Evolutionary conservation across 1,284 basidiomycete genomes (phyloP).

Genomic region (Cronartium ribicola): DNA sequence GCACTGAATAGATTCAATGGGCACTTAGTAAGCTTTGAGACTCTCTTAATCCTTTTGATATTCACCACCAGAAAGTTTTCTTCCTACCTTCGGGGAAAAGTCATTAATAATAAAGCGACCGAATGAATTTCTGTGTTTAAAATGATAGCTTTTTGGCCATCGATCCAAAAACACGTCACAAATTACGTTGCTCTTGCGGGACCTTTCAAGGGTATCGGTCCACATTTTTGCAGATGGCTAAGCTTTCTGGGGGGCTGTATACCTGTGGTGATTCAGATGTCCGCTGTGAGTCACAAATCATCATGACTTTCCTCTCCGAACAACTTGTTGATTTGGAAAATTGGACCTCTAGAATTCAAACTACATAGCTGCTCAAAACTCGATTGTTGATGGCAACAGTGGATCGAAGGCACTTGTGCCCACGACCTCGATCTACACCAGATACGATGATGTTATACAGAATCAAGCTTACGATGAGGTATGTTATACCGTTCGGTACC

Average conservation of each 20-base stretch:
- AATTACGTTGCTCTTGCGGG: conserved; percentile 49
- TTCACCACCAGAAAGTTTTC: background rate
- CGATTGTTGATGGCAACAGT: conserved; percentile 8
- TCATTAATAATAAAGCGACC: background rate
- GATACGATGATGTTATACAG: conserved; percentile 12
- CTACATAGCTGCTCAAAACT: conserved; percentile 26
- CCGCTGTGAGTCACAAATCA: background rate
- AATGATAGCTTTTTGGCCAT: conserved; percentile 47
- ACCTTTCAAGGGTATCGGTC: conserved; percentile 49
- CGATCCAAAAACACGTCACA: conserved; percentile 44
- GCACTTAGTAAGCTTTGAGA: conserved; percentile 26
- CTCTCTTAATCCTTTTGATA: background rate
- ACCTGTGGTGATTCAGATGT: conserved; percentile 17
- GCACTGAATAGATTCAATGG: conserved; percentile 26
- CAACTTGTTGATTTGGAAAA: background rate
- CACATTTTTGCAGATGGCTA: background rate
- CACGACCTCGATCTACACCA: conserved; percentile 32
- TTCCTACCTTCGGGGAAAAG: background rate
- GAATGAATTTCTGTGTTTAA: background rate
- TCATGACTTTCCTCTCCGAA: background rate
- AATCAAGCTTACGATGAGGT: background rate
- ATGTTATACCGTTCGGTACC: background rate
- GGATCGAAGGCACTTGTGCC: conserved; percentile 17
- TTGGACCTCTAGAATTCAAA: conserved; percentile 11
- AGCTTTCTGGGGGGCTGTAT: conserved; percentile 11